Evolutionary conservation across 495 filamentous ascomycete species (phyloP), one percentile per base, ranked within the genome.

Genomic region (Penicillium taxi): DNA sequence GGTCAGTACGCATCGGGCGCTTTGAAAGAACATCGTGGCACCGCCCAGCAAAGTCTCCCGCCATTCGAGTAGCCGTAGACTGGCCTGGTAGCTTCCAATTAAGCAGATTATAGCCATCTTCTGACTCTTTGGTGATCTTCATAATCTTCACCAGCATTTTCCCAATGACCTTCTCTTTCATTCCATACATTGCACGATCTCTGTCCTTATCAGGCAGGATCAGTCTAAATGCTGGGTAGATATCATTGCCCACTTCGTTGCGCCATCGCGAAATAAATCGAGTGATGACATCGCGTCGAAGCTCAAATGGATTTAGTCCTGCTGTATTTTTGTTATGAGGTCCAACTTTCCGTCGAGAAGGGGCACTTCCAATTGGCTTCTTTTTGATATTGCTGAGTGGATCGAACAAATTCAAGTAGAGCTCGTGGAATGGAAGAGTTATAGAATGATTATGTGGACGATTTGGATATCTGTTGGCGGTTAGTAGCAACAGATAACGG

Each of bases 181-280:
- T 70, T 3, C 89, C 85, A 50, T 98, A 98, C 75, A 94, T 88
- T 22, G 84, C 82, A 22, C 91, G 76, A 41, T 96, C 89, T 21
- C 89, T 74, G 52, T 98, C 91, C 52, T 94, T 94, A 48, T 90
- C 86, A 0, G 88, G 86, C n/a, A 94, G 64, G 48, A 96, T 93
- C 33, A 98, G 69, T 22, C 91, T 76, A 58, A 98, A 77, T 13
- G 87, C 89, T 2, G 93, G 93, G 60, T 93, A 95, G 44, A 96
- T 84, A 53, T 98, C 89, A 47, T 83, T 67, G 30, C 91, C 91
- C 14, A 94, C 87, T 29, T 93, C 81, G 32, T 76, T 74, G 22
- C 88, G 72, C 91, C 91, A 98, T 55, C 77, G 76, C 17, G 82
- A 76, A 47, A 98, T 86, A 65, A 94, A 98, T 17, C 81, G 73